Conservation (phyloP, 139 green algal genomes). For the Protoeuglena noctilucae region DNA sequence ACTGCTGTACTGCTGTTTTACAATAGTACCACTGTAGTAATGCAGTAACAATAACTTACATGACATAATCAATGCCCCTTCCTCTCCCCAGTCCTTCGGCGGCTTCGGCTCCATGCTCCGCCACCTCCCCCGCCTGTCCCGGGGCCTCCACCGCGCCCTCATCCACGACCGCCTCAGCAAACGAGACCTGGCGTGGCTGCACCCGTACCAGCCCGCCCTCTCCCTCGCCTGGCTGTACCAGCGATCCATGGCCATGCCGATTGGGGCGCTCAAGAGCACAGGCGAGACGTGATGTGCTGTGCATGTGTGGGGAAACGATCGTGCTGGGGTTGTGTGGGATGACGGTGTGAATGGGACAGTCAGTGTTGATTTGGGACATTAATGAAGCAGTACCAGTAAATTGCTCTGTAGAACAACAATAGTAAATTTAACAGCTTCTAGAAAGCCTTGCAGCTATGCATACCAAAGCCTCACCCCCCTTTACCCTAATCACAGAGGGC, state of each 20-base stretch:
- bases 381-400: not conserved
- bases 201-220: slow-evolving; percentile 51
- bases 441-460: not conserved
- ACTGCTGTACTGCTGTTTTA: too few species aligned
- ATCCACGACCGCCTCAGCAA: slow-evolving; percentile 15
- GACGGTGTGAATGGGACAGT: too few species aligned
- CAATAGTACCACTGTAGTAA: too few species aligned
- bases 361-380: too few species aligned
- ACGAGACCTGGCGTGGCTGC: slow-evolving; percentile 24
- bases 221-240: slow-evolving; percentile 54
- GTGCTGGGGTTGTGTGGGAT: too few species aligned
- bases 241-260: slow-evolving; percentile 39
- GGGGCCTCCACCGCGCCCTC: slow-evolving; percentile 21
- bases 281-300: not conserved
- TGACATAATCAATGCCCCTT: too few species aligned
- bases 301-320: too few species aligned
- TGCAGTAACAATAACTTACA: too few species aligned
- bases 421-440: slow-evolving; percentile 5
- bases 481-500: too few species aligned
- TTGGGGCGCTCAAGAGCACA: slow-evolving; percentile 24
- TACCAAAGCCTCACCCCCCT: too few species aligned
- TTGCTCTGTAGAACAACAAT: not conserved
- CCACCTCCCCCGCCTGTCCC: slow-evolving; percentile 39
- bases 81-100: slow-evolving; percentile 52
- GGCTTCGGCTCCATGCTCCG: slow-evolving; percentile 43